Conservation (phyloP, 345 rosid genomes). For the Ceriops decandra region DNA sequence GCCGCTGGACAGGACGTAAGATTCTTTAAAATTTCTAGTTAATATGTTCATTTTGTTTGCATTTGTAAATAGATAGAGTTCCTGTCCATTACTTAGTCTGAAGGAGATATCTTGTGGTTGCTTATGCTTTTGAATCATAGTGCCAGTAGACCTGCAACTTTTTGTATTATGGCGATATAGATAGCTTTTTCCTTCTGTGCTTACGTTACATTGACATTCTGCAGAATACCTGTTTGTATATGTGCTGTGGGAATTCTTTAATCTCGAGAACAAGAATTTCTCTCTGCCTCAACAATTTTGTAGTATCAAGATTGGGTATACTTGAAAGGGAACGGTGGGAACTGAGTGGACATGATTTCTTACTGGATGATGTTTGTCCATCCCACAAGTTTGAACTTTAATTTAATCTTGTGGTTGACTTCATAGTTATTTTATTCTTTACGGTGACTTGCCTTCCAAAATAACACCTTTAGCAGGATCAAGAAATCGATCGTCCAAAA, state of each 20-base stretch:
- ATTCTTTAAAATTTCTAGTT: conserved; percentile 8
- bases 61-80: neutral
- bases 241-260: too few species aligned
- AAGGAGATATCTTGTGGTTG: too few species aligned
- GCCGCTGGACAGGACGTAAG: conserved; percentile 66
- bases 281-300: too few species aligned
- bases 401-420: neutral
- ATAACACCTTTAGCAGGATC: conserved; percentile 29
- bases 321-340: conserved; percentile 46
- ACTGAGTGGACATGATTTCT: conserved; percentile 29
- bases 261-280: too few species aligned
- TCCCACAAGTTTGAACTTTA: conserved; percentile 8
- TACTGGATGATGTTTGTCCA: conserved; percentile 27
- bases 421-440: conserved; percentile 2
- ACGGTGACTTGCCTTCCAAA: neutral
- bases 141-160: too few species aligned
- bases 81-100: neutral
- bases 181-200: too few species aligned
- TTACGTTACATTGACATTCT: too few species aligned
- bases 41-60: neutral
- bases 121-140: too few species aligned
- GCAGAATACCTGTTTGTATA: too few species aligned
- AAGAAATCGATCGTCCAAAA: conserved; percentile 34
- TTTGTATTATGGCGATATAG: too few species aligned
- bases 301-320: too few species aligned